Base-by-base conservation (phyloP, 352 stramenopile species). In the Globisporangium carolinianum region DNA sequence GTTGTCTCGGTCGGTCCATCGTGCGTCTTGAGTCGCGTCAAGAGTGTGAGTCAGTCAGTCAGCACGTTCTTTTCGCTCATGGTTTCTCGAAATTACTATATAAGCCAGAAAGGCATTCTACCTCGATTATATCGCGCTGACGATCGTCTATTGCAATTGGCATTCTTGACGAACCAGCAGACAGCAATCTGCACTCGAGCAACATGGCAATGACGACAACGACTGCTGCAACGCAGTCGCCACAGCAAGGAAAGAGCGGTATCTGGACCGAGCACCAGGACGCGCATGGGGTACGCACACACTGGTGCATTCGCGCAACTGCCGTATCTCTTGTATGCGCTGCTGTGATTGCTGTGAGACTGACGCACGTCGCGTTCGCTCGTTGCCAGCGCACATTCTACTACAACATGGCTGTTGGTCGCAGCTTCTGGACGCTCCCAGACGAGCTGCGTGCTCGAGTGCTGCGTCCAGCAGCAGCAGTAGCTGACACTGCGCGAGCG, bases 241-340 rank as follows among this genome's bases (percentile, higher is more conserved):
- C 24, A 32, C 24, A 32, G 24, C 24, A 32, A 32, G 24, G 24
- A 32, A 32, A 86, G 59, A 66, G 65, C 5, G 82, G 79, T 47
- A 81, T 92, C 42, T 92, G 82, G 82, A 92, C 82, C 52, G 55
- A 89, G 60, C 82, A 92, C 53, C 62, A 77, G 49, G 82, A 92
- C 55, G 55, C 73, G 14, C 72, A 62, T 32, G 79, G 76, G 32
- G 81, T 89, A 69, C 58, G 75, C 24, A 32, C 24, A 32, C 24
- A 32, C 24, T 32, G 2, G 1, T 32, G 24, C 24, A 32, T 3
- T 32, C 24, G 24, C 24, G 2, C 24, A 32, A 32, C 24, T 32
- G 24, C 2, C 3, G 24, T 32, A 32, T 48, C 39, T 47, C 36
- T 14, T 42, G 38, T 32, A 52, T 32, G 4, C 12, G 48, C 7